phyloP scores from a whole-genome alignment of 2,329 filamentous ascomycete genomes.

The Epichloe gansuensis region DNA sequence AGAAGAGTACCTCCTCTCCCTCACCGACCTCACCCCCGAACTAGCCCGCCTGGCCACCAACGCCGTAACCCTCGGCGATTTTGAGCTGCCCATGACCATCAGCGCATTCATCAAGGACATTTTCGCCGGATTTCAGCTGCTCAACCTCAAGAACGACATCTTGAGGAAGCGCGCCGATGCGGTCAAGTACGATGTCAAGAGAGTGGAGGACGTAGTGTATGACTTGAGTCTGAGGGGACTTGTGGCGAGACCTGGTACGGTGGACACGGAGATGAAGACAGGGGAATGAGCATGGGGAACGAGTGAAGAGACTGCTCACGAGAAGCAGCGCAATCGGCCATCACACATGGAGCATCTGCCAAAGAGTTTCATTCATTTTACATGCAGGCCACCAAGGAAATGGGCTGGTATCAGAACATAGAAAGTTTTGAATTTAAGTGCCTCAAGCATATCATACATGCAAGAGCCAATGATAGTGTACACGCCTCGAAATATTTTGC shows the following conservation, averaged over 20 bases:
- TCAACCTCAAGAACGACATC: conserved; percentile 94
- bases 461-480: neutral
- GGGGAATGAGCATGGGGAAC: conserved; percentile 12
- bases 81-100: conserved; percentile 73
- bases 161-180: conserved; percentile 78
- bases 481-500: neutral
- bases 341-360: too few relatives aligned
- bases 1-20: conserved; percentile 86
- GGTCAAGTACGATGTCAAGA: conserved; percentile 96
- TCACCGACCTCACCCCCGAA: conserved; percentile 82
- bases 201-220: conserved; percentile 96
- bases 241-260: conserved; percentile 37
- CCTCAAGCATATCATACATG: neutral
- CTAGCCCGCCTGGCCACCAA: conserved; percentile 85
- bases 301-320: neutral
- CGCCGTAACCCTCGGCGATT: conserved; percentile 78
- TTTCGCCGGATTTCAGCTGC: conserved; percentile 88
- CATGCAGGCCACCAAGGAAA: neutral
- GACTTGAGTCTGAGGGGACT: conserved; percentile 81
- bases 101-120: conserved; percentile 89
- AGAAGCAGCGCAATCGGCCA: too few relatives aligned
- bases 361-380: too few relatives aligned
- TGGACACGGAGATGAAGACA: conserved; percentile 26
- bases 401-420: neutral
- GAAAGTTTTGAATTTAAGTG: neutral